A percentile compares a stretch with the other conserved stretches of the same genome.
Evolutionary conservation across 2,329 filamentous ascomycete species (phyloP).

Genomic region (Colletotrichum euphorbiae): DNA sequence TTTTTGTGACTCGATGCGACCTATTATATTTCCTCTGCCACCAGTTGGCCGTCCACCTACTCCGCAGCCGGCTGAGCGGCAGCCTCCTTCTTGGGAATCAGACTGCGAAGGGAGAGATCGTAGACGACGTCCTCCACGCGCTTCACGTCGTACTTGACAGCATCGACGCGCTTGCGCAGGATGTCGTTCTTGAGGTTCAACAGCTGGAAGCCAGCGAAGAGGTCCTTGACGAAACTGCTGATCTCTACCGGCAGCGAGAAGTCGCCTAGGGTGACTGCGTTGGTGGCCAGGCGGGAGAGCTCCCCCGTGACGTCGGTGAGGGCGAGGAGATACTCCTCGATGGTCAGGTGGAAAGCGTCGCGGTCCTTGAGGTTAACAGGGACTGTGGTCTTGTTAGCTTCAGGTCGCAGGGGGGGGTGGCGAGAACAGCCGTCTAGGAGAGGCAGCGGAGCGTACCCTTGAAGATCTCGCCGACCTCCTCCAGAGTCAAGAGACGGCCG

Average conservation of each 20-base stretch:
- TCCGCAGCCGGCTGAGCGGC: not conserved
- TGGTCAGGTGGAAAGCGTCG: constrained; percentile 93
- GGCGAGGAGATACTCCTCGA: constrained; percentile 95
- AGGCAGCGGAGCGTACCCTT: constrained; percentile 64
- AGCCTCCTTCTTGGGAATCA: constrained; percentile 66
- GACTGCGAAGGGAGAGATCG: constrained; percentile 86
- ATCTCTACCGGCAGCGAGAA: constrained; percentile 88
- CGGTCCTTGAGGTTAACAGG: constrained; percentile 90
- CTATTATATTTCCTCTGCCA: too few species aligned
- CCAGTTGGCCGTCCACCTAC: too few species aligned
- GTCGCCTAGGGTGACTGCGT: constrained; percentile 92
- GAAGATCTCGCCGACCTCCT: constrained; percentile 84
- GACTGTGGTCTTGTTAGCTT: constrained; percentile 62
- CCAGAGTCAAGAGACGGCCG: constrained; percentile 83
- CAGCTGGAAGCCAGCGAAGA: constrained; percentile 96
- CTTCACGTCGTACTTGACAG: constrained; percentile 97
- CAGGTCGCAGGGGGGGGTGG: not conserved
- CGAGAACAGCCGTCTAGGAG: constrained; percentile 7
- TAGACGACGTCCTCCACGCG: constrained; percentile 99
- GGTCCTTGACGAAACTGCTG: constrained; percentile 91
- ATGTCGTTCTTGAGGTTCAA: constrained; percentile 98
- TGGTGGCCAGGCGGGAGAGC: constrained; percentile 89
- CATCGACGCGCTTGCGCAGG: constrained; percentile 87
- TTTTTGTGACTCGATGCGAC: too few species aligned
- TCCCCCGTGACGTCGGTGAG: constrained; percentile 91